A percentile compares a stretch with the other conserved stretches of the same genome.
Evolutionary conservation across 228 moss, liverwort and hornwort species (phyloP).

Genomic region (Sphagnum fallax): DNA sequence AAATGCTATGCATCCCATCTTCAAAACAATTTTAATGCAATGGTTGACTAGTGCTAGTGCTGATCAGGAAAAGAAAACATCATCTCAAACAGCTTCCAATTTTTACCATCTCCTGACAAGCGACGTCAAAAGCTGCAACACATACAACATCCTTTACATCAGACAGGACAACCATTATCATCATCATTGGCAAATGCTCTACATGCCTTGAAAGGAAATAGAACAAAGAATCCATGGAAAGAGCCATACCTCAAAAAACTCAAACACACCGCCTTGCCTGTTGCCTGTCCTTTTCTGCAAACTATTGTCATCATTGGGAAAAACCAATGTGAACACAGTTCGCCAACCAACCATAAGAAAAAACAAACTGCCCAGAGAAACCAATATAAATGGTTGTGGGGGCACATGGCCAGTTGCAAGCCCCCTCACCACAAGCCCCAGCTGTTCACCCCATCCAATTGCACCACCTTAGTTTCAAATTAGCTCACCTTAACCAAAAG

Average conservation of each 20-base stretch:
- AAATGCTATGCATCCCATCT: no score
- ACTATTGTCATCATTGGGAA: constrained; percentile 49
- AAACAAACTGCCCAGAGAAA: constrained; percentile 78
- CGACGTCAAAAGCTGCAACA: constrained; percentile 69
- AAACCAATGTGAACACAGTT: constrained; percentile 57
- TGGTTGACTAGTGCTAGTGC: no score
- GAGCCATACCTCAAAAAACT: constrained; percentile 68
- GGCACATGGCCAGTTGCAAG: constrained; percentile 76
- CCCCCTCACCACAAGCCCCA: constrained; percentile 76
- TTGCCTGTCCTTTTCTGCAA: constrained; percentile 42
- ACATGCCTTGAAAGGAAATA: background rate
- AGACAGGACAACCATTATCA: background rate
- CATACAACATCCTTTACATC: background rate
- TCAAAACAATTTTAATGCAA: no score
- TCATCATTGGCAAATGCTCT: background rate
- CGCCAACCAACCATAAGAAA: constrained; percentile 94
- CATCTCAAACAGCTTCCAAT: background rate
- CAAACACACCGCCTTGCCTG: constrained; percentile 67
- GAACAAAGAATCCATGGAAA: background rate
- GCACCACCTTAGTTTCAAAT: no score
- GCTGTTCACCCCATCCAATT: constrained; percentile 33
- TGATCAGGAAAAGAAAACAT: background rate
- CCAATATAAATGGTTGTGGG: constrained; percentile 72
- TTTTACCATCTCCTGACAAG: constrained; percentile 82
- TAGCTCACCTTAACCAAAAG: background rate